A percentile compares a stretch with the other conserved stretches of the same genome.
Evolutionary conservation across 2,329 filamentous ascomycete species (phyloP).

Genomic region (Colletotrichum sp.): DNA sequence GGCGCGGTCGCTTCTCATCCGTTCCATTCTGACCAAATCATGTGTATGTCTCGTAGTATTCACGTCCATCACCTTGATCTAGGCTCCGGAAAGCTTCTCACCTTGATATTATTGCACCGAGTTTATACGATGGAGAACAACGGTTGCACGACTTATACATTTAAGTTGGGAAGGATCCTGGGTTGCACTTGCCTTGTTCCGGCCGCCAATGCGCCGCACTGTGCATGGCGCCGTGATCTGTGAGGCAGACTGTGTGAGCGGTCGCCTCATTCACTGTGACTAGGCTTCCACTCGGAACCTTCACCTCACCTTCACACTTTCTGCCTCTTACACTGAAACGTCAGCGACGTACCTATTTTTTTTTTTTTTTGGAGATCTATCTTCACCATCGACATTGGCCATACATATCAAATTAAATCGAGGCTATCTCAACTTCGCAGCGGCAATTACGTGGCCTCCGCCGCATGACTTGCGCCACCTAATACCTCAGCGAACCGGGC

Average conservation of each 20-base stretch:
- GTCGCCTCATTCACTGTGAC: not conserved
- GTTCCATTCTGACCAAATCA: not conserved
- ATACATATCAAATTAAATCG: not conserved
- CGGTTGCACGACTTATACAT: not conserved
- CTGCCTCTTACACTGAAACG: slow-evolving; percentile 9
- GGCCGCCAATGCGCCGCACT: not conserved
- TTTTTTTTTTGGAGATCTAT: not conserved
- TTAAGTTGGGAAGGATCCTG: not conserved
- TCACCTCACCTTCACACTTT: not conserved
- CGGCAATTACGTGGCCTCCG: not conserved
- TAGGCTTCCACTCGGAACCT: not conserved
- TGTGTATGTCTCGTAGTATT: not conserved
- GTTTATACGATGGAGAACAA: not conserved
- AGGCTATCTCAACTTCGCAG: not conserved
- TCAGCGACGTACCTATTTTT: not conserved
- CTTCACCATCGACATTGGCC: not conserved
- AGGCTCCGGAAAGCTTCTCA: not conserved
- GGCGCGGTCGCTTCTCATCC: not conserved
- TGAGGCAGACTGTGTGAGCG: not conserved
- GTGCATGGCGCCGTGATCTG: not conserved
- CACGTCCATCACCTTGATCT: not conserved
- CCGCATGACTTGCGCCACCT: not conserved
- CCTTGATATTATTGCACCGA: not conserved
- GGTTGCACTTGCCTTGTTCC: not conserved
- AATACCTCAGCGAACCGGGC: not conserved